Base-by-base conservation (phyloP, 768 basidiomycete species). In the Lentinula boryana region DNA sequence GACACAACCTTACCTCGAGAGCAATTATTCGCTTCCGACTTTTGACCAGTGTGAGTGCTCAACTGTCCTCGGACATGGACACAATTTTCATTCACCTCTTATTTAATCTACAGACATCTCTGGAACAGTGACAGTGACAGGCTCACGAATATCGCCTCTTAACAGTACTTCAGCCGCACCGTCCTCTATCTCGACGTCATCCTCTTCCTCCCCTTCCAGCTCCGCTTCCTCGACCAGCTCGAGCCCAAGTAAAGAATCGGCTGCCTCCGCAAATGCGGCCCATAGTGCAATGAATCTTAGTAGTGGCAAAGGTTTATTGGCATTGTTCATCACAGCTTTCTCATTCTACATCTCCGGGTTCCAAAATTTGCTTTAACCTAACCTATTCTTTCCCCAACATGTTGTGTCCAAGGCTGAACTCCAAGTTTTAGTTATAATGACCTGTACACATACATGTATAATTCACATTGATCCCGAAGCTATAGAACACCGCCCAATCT, bases 1-100 rank as follows among this genome's bases (percentile, higher is more conserved):
- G 50, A 77, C 79, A 1, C 74, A 78, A 2, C 83, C 82, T 9
- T 86, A 86, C 62, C 71, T 76, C 9, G 85, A 85, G 67, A 67
- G 70, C 12, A 76, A 75, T 62, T 74, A 75, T 53, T 66, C 75
- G 0, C 64, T 76, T 57, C 80, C 78, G 9, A 67, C 73, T 2
- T 85, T 84, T 64, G 67, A 71, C 1, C 72, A 82, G 65, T 83
- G 84, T 84, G 36, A 40, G 78, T 70, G 3, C 27, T 4, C 27
- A 15, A 1, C 15, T 48, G 18, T 9, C 16, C n/a, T 21, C 8
- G 6, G 13, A 8, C 4, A 48, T 23, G 0, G 21, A 48, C 8
- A 21, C 9, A 43, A 38, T n/a, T 35, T 13, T 18, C 10, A 35
- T 18, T 5, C 3, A 31, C 33, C 12, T 12, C 8, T 40, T 0